A percentile compares a stretch with the other conserved stretches of the same genome.
Conservation (phyloP, 2,329 filamentous ascomycete genomes). For the Sordariomycetes sp. region DNA sequence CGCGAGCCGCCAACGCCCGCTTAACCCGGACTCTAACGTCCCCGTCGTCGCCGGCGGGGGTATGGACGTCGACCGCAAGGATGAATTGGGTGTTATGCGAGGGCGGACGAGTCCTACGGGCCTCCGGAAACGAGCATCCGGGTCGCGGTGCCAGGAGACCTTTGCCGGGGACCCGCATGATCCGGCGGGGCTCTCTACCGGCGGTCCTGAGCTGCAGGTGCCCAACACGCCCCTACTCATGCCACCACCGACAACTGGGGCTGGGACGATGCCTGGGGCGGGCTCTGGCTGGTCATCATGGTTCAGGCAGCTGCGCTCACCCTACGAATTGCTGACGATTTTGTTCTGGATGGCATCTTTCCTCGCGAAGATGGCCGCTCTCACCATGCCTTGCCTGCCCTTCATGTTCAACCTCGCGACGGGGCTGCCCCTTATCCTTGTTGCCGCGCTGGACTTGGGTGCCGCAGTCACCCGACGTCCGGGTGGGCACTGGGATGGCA, state of each 20-base stretch:
- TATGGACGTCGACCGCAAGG: not conserved
- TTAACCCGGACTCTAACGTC: not conserved
- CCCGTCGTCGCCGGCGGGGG: not conserved
- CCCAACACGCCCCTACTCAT: constrained; percentile 7
- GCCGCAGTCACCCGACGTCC: constrained; percentile 14
- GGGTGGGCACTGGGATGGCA: not conserved
- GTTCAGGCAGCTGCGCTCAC: not conserved
- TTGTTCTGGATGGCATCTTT: constrained; percentile 50
- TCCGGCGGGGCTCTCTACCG: constrained; percentile 1
- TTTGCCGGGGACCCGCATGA: not conserved
- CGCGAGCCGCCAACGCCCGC: not conserved
- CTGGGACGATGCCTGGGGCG: not conserved
- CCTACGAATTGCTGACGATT: constrained; percentile 14
- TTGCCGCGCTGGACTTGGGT: constrained; percentile 56
- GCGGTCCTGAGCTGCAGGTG: constrained; percentile 9
- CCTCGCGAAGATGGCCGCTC: constrained; percentile 50
- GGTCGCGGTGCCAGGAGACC: constrained; percentile 7
- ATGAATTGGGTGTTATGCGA: not conserved
- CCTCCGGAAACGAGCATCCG: constrained; percentile 3
- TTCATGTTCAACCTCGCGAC: constrained; percentile 52
- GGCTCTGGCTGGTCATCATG: not conserved
- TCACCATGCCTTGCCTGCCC: constrained; percentile 59
- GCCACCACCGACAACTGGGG: constrained; percentile 2
- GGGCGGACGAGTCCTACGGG: not conserved
- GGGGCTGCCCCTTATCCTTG: constrained; percentile 50